Conservation (phyloP, 2,329 filamentous ascomycete species). For the Botrytis deweyae region DNA sequence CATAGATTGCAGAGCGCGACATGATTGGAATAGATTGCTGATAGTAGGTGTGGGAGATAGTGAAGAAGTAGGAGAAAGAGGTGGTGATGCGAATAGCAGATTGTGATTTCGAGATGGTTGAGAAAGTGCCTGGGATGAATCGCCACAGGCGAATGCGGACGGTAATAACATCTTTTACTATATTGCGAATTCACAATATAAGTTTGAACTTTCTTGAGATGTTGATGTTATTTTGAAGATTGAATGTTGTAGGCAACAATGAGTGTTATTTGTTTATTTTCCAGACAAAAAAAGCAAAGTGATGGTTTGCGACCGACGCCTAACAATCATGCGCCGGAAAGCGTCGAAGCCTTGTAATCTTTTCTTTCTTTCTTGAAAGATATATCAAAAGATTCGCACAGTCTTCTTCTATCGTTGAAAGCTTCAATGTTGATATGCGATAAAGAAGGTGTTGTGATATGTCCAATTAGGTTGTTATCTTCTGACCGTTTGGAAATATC, state of each 20-base stretch:
- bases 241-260: conserved; percentile 7
- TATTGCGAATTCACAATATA: background rate
- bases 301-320: conserved; percentile 18
- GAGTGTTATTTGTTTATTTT: conserved; percentile 9
- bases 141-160: conserved; percentile 56
- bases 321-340: conserved; percentile 31
- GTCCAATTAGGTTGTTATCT: background rate
- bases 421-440: background rate
- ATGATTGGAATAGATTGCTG: conserved; percentile 57
- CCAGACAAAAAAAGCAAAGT: conserved; percentile 22
- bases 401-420: background rate
- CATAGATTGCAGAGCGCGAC: conserved; percentile 60
- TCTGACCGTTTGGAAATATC: background rate
- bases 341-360: conserved; percentile 22
- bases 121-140: conserved; percentile 42
- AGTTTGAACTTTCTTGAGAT: background rate
- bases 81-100: conserved; percentile 57
- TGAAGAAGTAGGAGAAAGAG: conserved; percentile 48
- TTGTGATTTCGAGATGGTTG: conserved; percentile 43
- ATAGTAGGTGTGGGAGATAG: conserved; percentile 52
- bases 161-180: conserved; percentile 54
- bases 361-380: background rate
- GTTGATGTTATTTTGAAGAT: background rate
- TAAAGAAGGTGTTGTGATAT: background rate
- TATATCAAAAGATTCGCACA: conserved; percentile 14